Evolutionary conservation across 768 basidiomycete species (phyloP).

Genomic region (Tulasnella sp.): DNA sequence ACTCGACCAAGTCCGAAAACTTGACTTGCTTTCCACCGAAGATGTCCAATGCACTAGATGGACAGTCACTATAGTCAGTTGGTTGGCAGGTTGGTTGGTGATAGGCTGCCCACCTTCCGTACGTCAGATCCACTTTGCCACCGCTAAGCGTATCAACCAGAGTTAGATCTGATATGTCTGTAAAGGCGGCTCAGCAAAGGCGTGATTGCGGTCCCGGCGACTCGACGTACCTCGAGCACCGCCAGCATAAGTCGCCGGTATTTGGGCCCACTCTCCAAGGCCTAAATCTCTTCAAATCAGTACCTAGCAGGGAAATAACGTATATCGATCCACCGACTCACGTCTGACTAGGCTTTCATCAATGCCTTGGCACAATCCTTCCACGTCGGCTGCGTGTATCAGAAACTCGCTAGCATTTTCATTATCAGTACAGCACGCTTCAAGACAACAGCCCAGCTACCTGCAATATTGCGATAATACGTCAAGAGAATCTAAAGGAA

Average conservation of each 20-base stretch:
- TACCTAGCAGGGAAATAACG: neutral
- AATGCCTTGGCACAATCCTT: conserved; percentile 93
- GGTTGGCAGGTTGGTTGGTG: neutral
- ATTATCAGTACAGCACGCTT: neutral
- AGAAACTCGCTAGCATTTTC: conserved; percentile 66
- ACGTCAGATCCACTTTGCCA: conserved; percentile 82
- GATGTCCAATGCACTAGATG: conserved; percentile 34
- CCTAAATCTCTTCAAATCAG: conserved; percentile 46
- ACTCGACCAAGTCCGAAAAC: conserved; percentile 33
- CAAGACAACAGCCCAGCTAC: conserved; percentile 30
- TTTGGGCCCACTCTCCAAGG: conserved; percentile 81
- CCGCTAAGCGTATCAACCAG: conserved; percentile 68
- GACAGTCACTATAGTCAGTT: neutral
- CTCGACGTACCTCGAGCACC: conserved; percentile 67
- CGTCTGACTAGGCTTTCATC: conserved; percentile 79
- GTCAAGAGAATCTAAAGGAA: conserved; percentile 56
- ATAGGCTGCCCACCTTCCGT: conserved; percentile 51
- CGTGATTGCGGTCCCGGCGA: neutral
- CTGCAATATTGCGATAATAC: conserved; percentile 74
- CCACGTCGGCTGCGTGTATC: conserved; percentile 97
- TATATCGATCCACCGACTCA: conserved; percentile 28
- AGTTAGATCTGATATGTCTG: conserved; percentile 71
- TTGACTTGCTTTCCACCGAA: conserved; percentile 36
- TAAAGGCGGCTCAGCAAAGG: neutral
- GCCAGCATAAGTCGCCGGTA: conserved; percentile 94